A percentile compares a stretch with the other conserved stretches of the same genome.
Evolutionary conservation across 2,329 filamentous ascomycete genomes (phyloP).

Genomic region (Pezicula carpinea): DNA sequence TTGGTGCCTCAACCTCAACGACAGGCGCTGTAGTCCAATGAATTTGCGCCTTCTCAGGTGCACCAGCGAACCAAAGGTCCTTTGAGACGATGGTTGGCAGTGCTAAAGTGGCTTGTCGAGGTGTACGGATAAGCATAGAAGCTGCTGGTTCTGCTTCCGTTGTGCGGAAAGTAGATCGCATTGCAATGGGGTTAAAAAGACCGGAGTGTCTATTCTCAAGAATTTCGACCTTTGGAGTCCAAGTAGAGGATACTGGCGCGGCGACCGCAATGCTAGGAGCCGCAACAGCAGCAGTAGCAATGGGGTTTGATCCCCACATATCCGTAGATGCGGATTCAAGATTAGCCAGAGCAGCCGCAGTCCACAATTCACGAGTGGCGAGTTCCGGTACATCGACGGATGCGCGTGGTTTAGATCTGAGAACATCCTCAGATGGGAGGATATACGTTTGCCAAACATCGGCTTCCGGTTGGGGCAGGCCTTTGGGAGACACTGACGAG

Average conservation of each 20-base stretch:
- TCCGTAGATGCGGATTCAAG: background rate
- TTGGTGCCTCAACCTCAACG: background rate
- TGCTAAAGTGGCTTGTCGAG: too few relatives aligned
- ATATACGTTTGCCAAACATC: slow-evolving; percentile 17
- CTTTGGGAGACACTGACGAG: background rate
- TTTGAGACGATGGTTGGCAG: too few relatives aligned
- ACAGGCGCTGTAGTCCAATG: background rate
- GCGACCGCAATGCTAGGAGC: too few relatives aligned
- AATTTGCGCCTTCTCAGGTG: too few relatives aligned
- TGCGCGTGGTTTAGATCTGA: slow-evolving; percentile 13
- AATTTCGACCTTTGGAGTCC: slow-evolving; percentile 7
- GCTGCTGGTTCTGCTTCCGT: slow-evolving; percentile 15
- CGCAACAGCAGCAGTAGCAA: background rate
- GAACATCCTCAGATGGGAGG: slow-evolving; percentile 8
- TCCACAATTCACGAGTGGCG: slow-evolving; percentile 15
- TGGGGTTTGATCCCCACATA: slow-evolving; percentile 9
- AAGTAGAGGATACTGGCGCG: slow-evolving; percentile 7
- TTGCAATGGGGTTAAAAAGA: slow-evolving; percentile 15
- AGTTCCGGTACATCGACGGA: slow-evolving; percentile 10
- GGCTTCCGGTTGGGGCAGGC: slow-evolving; percentile 20
- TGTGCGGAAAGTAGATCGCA: slow-evolving; percentile 12
- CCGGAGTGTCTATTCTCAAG: slow-evolving; percentile 6
- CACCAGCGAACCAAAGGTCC: too few relatives aligned
- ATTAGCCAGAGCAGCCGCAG: background rate
- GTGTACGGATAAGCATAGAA: background rate